Evolutionary conservation across 768 basidiomycete genomes (phyloP), one percentile per base, ranked within the genome.

Genomic region (Rubroboletus satanas): DNA sequence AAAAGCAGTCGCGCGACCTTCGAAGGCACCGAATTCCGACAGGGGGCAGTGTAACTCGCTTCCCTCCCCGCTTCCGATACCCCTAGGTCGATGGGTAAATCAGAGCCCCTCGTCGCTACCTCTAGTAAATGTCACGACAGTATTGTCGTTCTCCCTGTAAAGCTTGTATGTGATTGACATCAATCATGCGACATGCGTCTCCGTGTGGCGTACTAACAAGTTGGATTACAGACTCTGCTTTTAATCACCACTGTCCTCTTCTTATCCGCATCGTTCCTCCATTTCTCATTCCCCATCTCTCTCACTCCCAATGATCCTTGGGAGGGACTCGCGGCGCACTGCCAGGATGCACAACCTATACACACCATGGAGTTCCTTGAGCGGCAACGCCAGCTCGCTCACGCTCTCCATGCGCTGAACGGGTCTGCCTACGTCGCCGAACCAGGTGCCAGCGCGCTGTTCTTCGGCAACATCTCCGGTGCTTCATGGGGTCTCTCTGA

Each of bases 351-450:
- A 18, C 61, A 74, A n/a, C 77, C 84, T 9, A 84, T 88, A 58
- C 56, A 62, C 18, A 45, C 66, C 2, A 55, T 65, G 10, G 82
- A 84, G 50, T 83, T 80, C 60, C 64, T 74, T 23, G 66, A 66
- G 31, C 79, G 86, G n/a, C 88, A 88, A 61, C 73, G 62, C 6
- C 57, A 67, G 9, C 75, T 90, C 29, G 84, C 84, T 2, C 71
- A 72, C 14, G 71, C 66, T 0, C 76, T 90, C 17, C 66, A 73
- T 51, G 56, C 68, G 6, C 73, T 83, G 28, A 78, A 81, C 31
- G 85, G 80, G 0, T 76, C 81, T 7, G 85, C 87, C 15, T 93
- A 89, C 66, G 80, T 94, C 33, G 82, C 87, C 7, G 91, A 94
- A 66, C 90, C 93, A 26, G 83, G 88, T 0, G 81, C 88, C 14